These are phyloP conservation scores for Aspergillus sp. DNA, from an alignment of 2,329 filamentous ascomycete species.

Conservation along the genomic window DNA sequence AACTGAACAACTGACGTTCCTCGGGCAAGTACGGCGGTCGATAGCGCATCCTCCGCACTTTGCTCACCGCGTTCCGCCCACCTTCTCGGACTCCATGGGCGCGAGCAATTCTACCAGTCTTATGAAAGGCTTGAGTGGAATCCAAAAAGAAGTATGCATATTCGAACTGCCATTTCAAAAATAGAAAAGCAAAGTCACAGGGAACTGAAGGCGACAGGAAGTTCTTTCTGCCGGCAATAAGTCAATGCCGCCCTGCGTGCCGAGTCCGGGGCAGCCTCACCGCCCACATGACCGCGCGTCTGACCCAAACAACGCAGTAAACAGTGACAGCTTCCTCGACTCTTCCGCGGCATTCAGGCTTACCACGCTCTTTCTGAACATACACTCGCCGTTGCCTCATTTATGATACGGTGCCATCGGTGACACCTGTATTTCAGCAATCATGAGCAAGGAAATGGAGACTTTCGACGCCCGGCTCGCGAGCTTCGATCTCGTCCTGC, in stretches of 20 bases:
- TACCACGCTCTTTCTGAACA: not conserved
- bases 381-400: not conserved
- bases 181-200: too few relatives aligned
- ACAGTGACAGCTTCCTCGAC: conserved; percentile 6
- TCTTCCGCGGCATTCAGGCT: not conserved
- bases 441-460: conserved; percentile 37
- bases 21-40: not conserved
- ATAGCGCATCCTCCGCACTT: not conserved
- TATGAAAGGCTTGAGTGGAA: too few relatives aligned
- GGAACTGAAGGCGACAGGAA: too few relatives aligned
- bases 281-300: conserved; percentile 10
- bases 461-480: conserved; percentile 68
- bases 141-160: too few relatives aligned
- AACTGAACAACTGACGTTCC: conserved; percentile 14
- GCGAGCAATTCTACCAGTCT: too few relatives aligned
- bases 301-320: conserved; percentile 17
- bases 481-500: conserved; percentile 62
- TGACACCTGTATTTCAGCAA: conserved; percentile 1
- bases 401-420: not conserved
- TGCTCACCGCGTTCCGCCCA: too few relatives aligned
- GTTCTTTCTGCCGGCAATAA: conserved; percentile 12
- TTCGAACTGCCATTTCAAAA: too few relatives aligned
- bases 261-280: too few relatives aligned
- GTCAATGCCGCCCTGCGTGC: too few relatives aligned
- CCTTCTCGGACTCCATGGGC: too few relatives aligned